Evolutionary conservation across 148 eudicot species (phyloP).

Genomic region (Tetragonia tetragonoides): DNA sequence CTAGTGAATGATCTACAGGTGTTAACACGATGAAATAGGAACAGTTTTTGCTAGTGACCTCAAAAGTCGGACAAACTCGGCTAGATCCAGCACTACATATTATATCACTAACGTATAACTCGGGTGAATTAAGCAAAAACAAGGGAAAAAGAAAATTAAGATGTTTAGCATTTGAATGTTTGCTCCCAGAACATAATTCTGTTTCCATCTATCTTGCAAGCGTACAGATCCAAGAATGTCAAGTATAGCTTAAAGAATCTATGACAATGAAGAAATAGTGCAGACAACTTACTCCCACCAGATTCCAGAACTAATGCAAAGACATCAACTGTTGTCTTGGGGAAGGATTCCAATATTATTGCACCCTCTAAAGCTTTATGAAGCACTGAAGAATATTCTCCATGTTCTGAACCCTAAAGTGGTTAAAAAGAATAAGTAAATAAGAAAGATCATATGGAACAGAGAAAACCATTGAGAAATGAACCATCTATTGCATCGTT

Average conservation of each 20-base stretch:
- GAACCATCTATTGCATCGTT: not conserved
- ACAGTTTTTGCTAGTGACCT: not conserved
- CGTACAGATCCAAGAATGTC: not conserved
- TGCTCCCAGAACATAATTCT: not conserved
- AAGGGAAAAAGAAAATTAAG: not conserved
- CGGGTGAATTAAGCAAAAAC: not conserved
- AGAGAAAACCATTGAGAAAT: not conserved
- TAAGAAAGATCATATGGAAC: not conserved
- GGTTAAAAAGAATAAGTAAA: not conserved
- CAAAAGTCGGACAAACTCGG: not conserved
- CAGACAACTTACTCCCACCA: conserved; percentile 77
- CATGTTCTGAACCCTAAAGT: conserved; percentile 65
- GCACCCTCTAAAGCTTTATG: conserved; percentile 97
- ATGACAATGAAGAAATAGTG: not conserved
- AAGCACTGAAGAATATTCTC: conserved; percentile 73
- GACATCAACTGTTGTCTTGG: conserved; percentile 96
- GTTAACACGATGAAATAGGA: not conserved
- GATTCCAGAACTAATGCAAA: conserved; percentile 97
- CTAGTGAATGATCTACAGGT: not conserved
- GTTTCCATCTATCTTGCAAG: not conserved
- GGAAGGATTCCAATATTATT: conserved; percentile 83
- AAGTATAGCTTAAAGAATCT: not conserved
- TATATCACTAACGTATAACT: not conserved
- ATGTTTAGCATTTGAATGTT: not conserved
- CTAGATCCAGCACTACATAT: not conserved